Evolutionary conservation across 106 monocot genomes (phyloP), one percentile per base, ranked within the genome.

Genomic region (Acorus gramineus): DNA sequence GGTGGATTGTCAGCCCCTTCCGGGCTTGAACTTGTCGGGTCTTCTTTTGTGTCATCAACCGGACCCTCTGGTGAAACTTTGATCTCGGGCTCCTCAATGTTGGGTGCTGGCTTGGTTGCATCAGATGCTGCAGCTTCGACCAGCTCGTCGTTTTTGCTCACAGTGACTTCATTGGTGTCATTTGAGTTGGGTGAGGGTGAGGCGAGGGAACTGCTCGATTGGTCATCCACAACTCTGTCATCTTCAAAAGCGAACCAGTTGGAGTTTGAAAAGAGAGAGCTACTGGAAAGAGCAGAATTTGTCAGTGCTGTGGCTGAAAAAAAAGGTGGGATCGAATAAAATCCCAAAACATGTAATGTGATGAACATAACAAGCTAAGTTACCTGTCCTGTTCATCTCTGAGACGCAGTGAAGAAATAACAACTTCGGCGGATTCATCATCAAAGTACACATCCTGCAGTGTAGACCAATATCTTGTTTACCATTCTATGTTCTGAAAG

Each of bases 211-310:
- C 11, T 4, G 9, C 11, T 10, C 4, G 55, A 55, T 10, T 13
- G 10, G 13, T 10, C 55, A 8, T 8, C 55, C 1, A 28, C 1
- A 28, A 28, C 28, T 55, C 55, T n/a, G 7, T 10, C 55, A 55
- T 55, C 55, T 10, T 55, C 55, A 8, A 55, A 55, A 11, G 55
- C 55, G 13, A 55, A 55, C 55, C 55, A 55, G 55, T 55, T 55
- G 4, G 55, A 55, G 55, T 55, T 55, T 55, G 55, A 11, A n/a
- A 55, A 55, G 13, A 55, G 55, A 13, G 55, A 55, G 55, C 55
- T n/a, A 13, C 55, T 8, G 55, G 11, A 11, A 55, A n/a, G 5
- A 13, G 11, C 11, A 4, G 4, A n/a, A 13, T 55, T 55, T 10
- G 55, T 55, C 55, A 55, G 55, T 28, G 1, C 28, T 28, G 28